Conservation (phyloP, 768 basidiomycete genomes). For the Rhizopogon salebrosus region DNA sequence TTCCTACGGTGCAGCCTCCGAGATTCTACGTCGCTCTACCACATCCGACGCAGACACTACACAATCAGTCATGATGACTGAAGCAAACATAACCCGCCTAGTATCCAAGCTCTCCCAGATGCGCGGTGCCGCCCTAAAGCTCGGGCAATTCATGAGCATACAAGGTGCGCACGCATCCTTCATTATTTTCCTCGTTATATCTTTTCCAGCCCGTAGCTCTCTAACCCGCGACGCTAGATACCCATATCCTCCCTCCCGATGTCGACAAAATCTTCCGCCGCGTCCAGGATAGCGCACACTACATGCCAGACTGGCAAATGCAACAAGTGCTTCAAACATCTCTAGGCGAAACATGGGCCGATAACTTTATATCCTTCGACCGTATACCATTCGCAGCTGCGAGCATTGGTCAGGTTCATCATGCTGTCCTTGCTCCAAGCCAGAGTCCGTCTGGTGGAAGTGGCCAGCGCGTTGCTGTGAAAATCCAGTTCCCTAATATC, state of each 20-base stretch:
- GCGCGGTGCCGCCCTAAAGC: constrained; percentile 93
- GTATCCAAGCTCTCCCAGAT: constrained; percentile 92
- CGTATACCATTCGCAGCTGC: no score
- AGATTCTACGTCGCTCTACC: constrained; percentile 69
- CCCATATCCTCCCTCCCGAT: constrained; percentile 81
- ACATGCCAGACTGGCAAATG: no score
- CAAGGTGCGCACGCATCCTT: constrained; percentile 50
- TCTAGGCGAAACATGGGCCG: no score
- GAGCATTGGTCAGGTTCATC: no score
- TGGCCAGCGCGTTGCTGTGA: constrained; percentile 58
- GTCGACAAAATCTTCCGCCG: constrained; percentile 83
- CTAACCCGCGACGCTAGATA: constrained; percentile 48
- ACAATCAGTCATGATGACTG: constrained; percentile 76
- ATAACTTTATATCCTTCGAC: no score
- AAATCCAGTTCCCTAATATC: no score
- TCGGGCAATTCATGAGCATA: constrained; percentile 97
- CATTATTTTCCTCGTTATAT: background rate
- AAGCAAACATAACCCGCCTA: constrained; percentile 84
- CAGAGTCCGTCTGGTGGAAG: constrained; percentile 49
- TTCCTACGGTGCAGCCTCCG: constrained; percentile 84
- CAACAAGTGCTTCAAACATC: no score
- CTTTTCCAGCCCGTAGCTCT: background rate
- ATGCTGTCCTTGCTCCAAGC: constrained; percentile 52
- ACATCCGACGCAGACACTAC: constrained; percentile 27
- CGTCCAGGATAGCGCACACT: no score